These are phyloP conservation scores for Fragosphaeria purpurea DNA, from an alignment of 2,329 filamentous ascomycete species.

Conservation along the genomic window DNA sequence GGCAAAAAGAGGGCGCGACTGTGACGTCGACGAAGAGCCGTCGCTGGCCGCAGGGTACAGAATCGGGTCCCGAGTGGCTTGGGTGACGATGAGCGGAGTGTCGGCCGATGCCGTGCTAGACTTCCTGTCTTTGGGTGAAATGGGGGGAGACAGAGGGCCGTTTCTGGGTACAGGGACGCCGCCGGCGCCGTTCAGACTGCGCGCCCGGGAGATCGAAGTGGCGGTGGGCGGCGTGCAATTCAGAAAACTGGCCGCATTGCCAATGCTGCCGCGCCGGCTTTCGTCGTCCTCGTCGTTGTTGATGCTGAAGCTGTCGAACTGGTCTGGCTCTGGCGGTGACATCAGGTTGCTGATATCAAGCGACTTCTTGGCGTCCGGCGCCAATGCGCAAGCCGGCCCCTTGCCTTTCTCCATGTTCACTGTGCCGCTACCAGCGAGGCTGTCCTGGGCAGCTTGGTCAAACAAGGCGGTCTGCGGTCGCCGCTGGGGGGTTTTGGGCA, in stretches of 20 bases:
- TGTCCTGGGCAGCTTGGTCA: not conserved
- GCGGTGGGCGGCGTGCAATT: too few species aligned
- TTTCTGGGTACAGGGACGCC: slow-evolving; percentile 23
- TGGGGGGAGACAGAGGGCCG: slow-evolving; percentile 45
- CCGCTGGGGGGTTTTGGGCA: slow-evolving; percentile 2
- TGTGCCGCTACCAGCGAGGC: not conserved
- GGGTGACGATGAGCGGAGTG: not conserved
- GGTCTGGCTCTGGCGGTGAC: slow-evolving; percentile 50
- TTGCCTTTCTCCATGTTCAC: not conserved
- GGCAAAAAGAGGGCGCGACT: slow-evolving; percentile 43
- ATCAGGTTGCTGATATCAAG: slow-evolving; percentile 46
- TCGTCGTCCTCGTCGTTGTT: slow-evolving; percentile 10
- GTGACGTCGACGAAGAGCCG: slow-evolving; percentile 24
- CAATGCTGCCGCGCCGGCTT: slow-evolving; percentile 12
- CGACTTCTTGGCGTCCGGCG: slow-evolving; percentile 25
- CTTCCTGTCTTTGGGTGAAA: slow-evolving; percentile 40
- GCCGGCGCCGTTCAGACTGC: too few species aligned
- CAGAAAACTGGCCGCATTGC: slow-evolving; percentile 4
- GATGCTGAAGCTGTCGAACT: slow-evolving; percentile 41
- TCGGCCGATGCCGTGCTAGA: slow-evolving; percentile 15
- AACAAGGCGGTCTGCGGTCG: not conserved
- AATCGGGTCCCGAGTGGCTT: slow-evolving; percentile 41
- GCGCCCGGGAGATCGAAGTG: too few species aligned
- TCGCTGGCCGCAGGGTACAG: slow-evolving; percentile 42
- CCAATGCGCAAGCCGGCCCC: not conserved